These are phyloP conservation scores for Geotrichum aggregatum DNA, from an alignment of 1,139 yeast genomes.

Conservation along the genomic window DNA sequence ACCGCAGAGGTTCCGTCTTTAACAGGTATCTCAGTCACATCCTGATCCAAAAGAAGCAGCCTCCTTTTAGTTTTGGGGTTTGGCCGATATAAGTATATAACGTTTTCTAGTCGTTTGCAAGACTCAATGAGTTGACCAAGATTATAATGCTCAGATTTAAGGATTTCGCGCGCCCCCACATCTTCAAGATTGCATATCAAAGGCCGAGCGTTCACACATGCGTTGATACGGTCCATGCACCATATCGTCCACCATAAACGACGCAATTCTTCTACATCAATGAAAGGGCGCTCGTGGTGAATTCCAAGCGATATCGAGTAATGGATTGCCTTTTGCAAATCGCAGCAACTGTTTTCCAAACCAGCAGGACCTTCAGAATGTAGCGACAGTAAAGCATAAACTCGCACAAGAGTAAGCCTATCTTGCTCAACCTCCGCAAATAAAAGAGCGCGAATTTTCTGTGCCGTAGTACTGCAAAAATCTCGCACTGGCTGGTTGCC, in stretches of 20 bases:
- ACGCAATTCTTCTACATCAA: conserved; percentile 35
- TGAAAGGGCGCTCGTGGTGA: conserved; percentile 39
- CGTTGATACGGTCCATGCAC: conserved; percentile 43
- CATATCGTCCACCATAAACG: conserved; percentile 45
- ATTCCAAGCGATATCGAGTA: conserved; percentile 42
- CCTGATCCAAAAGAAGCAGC: conserved; percentile 17
- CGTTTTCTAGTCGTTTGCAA: conserved; percentile 38
- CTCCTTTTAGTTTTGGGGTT: conserved; percentile 21
- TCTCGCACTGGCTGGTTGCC: conserved; percentile 36
- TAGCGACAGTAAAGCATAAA: conserved; percentile 36
- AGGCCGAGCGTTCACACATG: conserved; percentile 42
- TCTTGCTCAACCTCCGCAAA: conserved; percentile 46
- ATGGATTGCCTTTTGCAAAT: conserved; percentile 41
- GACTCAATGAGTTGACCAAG: conserved; percentile 36
- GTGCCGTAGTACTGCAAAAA: conserved; percentile 36
- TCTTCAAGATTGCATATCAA: conserved; percentile 41
- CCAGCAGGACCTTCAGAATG: conserved; percentile 42
- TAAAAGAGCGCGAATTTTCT: conserved; percentile 42
- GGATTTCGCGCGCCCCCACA: conserved; percentile 38
- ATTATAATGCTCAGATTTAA: conserved; percentile 28
- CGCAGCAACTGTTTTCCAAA: conserved; percentile 42
- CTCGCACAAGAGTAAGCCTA: conserved; percentile 40
- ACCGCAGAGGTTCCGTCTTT: conserved; percentile 31
- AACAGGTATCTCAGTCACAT: conserved; percentile 23
- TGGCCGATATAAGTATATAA: conserved; percentile 41